Conservation (phyloP, 129 eudicot genomes). For the Calendula officinalis region DNA sequence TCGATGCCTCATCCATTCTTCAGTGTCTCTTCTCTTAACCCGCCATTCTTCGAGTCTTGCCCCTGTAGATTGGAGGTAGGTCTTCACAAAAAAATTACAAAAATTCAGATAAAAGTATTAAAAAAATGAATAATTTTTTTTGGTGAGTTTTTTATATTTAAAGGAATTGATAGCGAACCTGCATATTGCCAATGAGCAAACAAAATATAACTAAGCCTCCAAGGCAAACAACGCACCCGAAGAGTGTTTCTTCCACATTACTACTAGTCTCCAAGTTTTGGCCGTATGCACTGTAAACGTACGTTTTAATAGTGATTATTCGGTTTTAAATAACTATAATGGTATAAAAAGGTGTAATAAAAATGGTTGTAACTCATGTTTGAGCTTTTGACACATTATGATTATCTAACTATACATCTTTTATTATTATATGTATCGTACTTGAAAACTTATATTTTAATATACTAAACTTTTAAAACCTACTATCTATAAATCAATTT, state of each 20-base stretch:
- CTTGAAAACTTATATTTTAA: too few relatives aligned
- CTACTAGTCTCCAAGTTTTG: constrained; percentile 63
- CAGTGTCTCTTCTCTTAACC: constrained; percentile 61
- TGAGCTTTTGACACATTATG: background rate
- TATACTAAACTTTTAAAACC: too few relatives aligned
- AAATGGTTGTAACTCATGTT: background rate
- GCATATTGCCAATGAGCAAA: constrained; percentile 83
- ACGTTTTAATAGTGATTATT: background rate
- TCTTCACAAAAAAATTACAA: constrained; percentile 32
- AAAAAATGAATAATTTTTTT: background rate
- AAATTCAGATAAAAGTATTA: background rate
- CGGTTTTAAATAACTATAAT: background rate
- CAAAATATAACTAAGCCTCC: constrained; percentile 72
- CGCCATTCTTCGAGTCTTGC: constrained; percentile 75
- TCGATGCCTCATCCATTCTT: constrained; percentile 76
- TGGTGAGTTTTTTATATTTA: background rate
- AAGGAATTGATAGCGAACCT: constrained; percentile 37
- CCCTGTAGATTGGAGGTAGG: constrained; percentile 60
- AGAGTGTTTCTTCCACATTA: constrained; percentile 55
- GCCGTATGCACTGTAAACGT: constrained; percentile 66
- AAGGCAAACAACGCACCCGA: constrained; percentile 59
- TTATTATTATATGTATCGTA: too few relatives aligned
- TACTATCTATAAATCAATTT: too few relatives aligned
- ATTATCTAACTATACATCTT: background rate
- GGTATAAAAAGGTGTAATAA: background rate